Conservation (phyloP, 495 filamentous ascomycete species). For the Talaromyces trachyspermus region DNA sequence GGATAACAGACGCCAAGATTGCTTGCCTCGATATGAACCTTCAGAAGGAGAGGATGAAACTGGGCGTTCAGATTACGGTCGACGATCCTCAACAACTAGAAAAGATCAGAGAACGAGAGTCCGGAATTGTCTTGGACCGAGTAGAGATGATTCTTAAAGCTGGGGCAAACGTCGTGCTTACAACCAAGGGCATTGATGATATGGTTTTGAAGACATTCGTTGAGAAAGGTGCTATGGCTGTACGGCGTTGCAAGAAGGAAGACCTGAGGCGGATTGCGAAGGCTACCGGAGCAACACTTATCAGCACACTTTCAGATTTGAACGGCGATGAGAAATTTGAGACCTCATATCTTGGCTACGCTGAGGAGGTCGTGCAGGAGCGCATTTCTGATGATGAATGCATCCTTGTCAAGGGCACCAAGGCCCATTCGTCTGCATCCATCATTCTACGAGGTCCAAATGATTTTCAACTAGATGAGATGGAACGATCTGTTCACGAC, state of each 20-base stretch:
- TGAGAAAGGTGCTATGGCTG: constrained; percentile 92
- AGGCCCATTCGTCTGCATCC: constrained; percentile 84
- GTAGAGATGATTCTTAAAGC: constrained; percentile 97
- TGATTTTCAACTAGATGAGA: constrained; percentile 96
- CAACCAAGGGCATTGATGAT: constrained; percentile 98
- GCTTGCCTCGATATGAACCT: constrained; percentile 96
- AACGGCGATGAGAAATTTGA: constrained; percentile 98
- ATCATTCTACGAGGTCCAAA: constrained; percentile 95
- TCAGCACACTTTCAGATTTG: constrained; percentile 88
- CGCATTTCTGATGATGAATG: constrained; percentile 98
- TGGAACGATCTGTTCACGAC: constrained; percentile 98
- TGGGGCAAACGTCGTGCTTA: constrained; percentile 91
- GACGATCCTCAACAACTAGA: constrained; percentile 96
- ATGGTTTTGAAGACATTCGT: constrained; percentile 90
- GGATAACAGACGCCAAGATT: constrained; percentile 90
- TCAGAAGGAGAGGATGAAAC: constrained; percentile 97
- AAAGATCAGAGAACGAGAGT: constrained; percentile 87
- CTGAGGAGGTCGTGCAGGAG: constrained; percentile 94
- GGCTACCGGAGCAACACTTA: constrained; percentile 87
- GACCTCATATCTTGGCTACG: constrained; percentile 74
- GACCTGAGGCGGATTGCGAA: constrained; percentile 93
- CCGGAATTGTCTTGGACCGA: constrained; percentile 87
- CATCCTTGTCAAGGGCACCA: constrained; percentile 93
- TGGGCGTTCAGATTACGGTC: constrained; percentile 96
- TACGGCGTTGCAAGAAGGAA: constrained; percentile 97